These are phyloP conservation scores for Crithidia fasciculata DNA, from an alignment of 208 protist species.

Conservation along the genomic window DNA sequence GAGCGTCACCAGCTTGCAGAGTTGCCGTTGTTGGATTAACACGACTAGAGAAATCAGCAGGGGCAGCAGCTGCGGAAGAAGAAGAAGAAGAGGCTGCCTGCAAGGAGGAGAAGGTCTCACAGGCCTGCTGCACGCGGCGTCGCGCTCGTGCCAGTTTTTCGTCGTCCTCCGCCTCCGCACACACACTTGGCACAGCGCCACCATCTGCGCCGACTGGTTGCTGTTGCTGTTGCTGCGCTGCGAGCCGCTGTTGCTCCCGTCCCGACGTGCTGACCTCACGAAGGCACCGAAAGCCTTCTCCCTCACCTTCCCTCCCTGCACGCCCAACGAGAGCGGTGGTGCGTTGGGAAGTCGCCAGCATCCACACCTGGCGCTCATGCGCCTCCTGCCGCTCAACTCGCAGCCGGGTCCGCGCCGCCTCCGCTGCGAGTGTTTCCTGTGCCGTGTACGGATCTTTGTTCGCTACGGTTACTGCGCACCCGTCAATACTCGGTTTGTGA, in stretches of 20 bases:
- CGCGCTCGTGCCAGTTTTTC: neutral
- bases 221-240: too few relatives aligned
- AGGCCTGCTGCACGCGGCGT: neutral
- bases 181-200: too few relatives aligned
- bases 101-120: neutral
- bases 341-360: neutral
- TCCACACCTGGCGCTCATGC: conserved; percentile 11
- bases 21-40: neutral
- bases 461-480: too few relatives aligned
- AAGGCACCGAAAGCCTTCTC: too few relatives aligned
- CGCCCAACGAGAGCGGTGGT: too few relatives aligned
- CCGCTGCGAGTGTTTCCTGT: neutral
- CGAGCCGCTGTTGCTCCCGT: too few relatives aligned
- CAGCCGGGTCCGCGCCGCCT: neutral
- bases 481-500: too few relatives aligned
- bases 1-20: neutral
- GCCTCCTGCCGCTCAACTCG: conserved; percentile 1
- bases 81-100: neutral
- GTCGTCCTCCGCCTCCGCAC: neutral
- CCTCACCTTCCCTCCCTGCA: too few relatives aligned
- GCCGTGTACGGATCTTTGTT: neutral
- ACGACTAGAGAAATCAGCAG: neutral
- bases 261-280: too few relatives aligned
- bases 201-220: too few relatives aligned
- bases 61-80: too few relatives aligned